Conservation (phyloP, 75 land plant genomes). For the Chamaecyparis obtusa region DNA sequence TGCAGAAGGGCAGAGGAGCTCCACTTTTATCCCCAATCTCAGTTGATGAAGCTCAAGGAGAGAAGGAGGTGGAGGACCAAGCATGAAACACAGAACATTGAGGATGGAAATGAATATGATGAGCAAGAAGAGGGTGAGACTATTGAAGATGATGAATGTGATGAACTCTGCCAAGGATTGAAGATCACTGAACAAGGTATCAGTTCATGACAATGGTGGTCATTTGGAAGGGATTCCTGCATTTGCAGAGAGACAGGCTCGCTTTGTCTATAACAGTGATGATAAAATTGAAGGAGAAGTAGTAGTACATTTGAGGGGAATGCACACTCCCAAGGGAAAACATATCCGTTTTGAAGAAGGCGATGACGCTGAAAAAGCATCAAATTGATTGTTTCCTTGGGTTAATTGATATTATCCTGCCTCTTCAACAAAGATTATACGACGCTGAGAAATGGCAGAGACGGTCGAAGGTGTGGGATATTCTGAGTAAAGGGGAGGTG, state of each 20-base stretch:
- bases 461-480: too few relatives aligned
- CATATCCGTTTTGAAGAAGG: slow-evolving; percentile 34
- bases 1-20: slow-evolving; percentile 33
- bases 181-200: slow-evolving; percentile 26
- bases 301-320: slow-evolving; percentile 49
- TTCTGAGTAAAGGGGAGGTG: too few relatives aligned
- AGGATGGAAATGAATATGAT: background rate
- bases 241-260: slow-evolving; percentile 50
- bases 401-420: too few relatives aligned
- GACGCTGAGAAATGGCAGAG: too few relatives aligned
- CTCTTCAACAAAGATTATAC: too few relatives aligned
- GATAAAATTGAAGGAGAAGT: slow-evolving; percentile 60
- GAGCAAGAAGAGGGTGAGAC: slow-evolving; percentile 28
- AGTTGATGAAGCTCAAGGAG: slow-evolving; percentile 4
- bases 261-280: slow-evolving; percentile 87
- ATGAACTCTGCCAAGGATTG: slow-evolving; percentile 31
- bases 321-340: slow-evolving; percentile 67
- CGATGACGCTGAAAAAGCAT: background rate
- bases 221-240: slow-evolving; percentile 14
- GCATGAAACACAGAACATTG: slow-evolving; percentile 20
- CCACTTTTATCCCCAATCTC: slow-evolving; percentile 20
- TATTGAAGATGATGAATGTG: slow-evolving; percentile 26
- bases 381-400: background rate
- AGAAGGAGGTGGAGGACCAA: background rate
- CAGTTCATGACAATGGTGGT: background rate